These are phyloP conservation scores for Backusella mclennaniae DNA, from an alignment of 192 early-diverging fungal species.

Conservation along the genomic window DNA sequence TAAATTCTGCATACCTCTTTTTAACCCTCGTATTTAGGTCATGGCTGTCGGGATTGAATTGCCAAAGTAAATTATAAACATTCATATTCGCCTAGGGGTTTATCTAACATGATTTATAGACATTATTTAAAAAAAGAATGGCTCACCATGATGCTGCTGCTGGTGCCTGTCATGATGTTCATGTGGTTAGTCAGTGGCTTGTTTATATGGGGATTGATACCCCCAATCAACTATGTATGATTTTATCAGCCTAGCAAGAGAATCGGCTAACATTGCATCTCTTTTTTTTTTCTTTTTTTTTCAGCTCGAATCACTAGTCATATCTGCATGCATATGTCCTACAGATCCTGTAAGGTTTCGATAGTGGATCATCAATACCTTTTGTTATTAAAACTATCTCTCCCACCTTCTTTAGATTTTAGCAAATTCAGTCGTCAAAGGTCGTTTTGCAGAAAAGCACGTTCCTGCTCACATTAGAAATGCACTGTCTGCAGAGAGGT, in stretches of 20 bases:
- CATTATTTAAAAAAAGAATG: constrained; percentile 57
- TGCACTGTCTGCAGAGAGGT: constrained; percentile 73
- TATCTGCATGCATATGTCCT: constrained; percentile 84
- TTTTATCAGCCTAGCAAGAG: neutral
- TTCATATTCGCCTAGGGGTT: neutral
- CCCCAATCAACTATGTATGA: constrained; percentile 52
- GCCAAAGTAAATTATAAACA: constrained; percentile 55
- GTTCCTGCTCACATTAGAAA: constrained; percentile 76
- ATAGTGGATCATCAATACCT: neutral
- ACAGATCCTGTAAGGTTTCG: constrained; percentile 80
- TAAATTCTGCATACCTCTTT: neutral
- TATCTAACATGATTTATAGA: neutral
- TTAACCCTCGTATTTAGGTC: constrained; percentile 41
- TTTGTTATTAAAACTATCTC: neutral
- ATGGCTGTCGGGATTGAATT: constrained; percentile 84
- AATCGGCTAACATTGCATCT: neutral
- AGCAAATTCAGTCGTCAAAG: constrained; percentile 92
- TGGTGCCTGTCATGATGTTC: constrained; percentile 75
- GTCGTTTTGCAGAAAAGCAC: constrained; percentile 88
- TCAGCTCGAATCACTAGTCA: constrained; percentile 69
- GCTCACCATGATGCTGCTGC: constrained; percentile 62
- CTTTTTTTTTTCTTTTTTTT: constrained; percentile 2
- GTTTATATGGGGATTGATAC: constrained; percentile 61
- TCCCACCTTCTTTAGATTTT: constrained; percentile 44
- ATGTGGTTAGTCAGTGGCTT: constrained; percentile 78